phyloP scores from a whole-genome alignment of 345 rosid genomes.

The Pugionium cornutum region DNA sequence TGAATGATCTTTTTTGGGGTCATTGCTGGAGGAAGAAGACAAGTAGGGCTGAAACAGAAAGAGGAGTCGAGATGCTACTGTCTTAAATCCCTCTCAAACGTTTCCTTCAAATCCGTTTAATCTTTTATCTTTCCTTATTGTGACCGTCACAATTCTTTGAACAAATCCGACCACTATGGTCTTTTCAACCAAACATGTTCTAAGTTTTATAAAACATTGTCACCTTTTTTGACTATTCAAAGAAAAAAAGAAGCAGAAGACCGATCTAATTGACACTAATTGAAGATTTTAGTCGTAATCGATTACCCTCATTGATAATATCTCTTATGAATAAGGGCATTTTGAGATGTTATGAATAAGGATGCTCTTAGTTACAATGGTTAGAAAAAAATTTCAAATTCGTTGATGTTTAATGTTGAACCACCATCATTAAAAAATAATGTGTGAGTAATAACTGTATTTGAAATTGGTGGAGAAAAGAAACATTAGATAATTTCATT shows the following conservation, averaged over 20 bases:
- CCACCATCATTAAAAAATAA: not conserved
- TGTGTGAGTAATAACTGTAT: no score
- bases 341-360: no score
- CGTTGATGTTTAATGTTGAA: not conserved
- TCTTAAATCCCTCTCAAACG: slow-evolving; percentile 28
- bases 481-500: not conserved
- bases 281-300: no score
- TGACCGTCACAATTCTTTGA: slow-evolving; percentile 39
- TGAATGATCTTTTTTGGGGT: slow-evolving; percentile 26
- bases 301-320: no score
- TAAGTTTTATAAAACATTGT: slow-evolving; percentile 2
- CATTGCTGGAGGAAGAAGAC: slow-evolving; percentile 33
- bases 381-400: not conserved
- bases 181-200: slow-evolving; percentile 28
- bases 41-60: slow-evolving; percentile 23
- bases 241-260: slow-evolving; percentile 1
- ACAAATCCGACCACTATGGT: slow-evolving; percentile 35
- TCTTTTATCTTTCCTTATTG: slow-evolving; percentile 36
- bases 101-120: slow-evolving; percentile 42
- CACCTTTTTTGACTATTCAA: slow-evolving; percentile 33
- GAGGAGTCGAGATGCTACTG: slow-evolving; percentile 17
- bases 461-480: no score
- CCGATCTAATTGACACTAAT: not conserved
- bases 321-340: no score
- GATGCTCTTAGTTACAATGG: not conserved